These are phyloP conservation scores for Hyparrhenia diplandra DNA, from an alignment of 176 grass and related monocot species.

Conservation along the genomic window DNA sequence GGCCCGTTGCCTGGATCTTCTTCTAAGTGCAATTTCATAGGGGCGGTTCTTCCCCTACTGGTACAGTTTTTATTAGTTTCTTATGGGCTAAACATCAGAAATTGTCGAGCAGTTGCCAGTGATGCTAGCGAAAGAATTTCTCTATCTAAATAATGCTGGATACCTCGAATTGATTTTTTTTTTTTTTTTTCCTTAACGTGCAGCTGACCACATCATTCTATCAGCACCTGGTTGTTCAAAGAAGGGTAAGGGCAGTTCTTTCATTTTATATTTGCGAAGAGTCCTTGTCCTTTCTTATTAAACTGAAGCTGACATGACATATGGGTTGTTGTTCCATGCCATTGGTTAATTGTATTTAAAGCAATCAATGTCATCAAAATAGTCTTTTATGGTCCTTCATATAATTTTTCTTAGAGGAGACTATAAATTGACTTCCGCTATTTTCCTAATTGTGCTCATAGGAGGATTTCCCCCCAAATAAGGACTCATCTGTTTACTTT, in stretches of 20 bases:
- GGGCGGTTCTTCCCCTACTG: too few species aligned
- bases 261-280: background rate
- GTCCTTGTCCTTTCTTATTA: conserved; percentile 2
- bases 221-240: conserved; percentile 94
- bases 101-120: background rate
- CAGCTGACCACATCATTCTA: conserved; percentile 87
- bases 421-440: background rate
- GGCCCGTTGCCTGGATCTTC: too few species aligned
- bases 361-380: background rate
- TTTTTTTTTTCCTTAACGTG: conserved; percentile 21
- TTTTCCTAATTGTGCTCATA: background rate
- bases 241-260: conserved; percentile 65
- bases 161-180: conserved; percentile 8
- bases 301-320: conserved; percentile 4
- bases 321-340: background rate
- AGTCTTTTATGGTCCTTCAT: background rate
- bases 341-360: background rate
- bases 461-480: background rate
- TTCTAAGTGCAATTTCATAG: too few species aligned
- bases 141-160: background rate
- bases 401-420: background rate
- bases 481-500: background rate
- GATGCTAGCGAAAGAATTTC: background rate
- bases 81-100: background rate
- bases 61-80: background rate